Conservation (phyloP, 495 filamentous ascomycete genomes). For the Sporormia fimetaria region DNA sequence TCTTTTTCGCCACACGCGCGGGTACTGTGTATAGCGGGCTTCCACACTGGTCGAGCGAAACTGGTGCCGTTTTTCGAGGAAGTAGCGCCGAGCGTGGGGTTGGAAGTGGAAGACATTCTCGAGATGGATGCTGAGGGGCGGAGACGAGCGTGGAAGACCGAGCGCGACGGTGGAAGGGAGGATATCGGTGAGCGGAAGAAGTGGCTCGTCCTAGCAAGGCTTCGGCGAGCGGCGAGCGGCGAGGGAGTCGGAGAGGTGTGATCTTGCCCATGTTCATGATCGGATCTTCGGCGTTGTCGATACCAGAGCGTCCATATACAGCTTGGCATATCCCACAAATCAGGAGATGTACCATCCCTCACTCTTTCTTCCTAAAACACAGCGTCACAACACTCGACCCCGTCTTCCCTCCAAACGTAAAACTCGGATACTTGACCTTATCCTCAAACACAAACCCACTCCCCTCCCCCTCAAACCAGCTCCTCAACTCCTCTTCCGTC, state of each 20-base stretch:
- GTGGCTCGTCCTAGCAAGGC: constrained; percentile 65
- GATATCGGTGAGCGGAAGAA: constrained; percentile 54
- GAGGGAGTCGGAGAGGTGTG: too few species aligned
- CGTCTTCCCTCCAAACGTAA: constrained; percentile 75
- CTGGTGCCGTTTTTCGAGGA: constrained; percentile 61
- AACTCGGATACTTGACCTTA: constrained; percentile 66
- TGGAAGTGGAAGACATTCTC: constrained; percentile 59
- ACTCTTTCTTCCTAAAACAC: constrained; percentile 49
- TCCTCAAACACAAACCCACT: constrained; percentile 45
- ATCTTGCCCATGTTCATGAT: not conserved
- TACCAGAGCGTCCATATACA: not conserved
- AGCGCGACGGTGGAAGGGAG: constrained; percentile 48
- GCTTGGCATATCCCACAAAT: too few species aligned
- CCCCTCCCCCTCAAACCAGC: constrained; percentile 51
- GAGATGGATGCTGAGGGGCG: constrained; percentile 61
- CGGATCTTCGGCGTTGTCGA: not conserved
- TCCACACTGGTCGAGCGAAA: constrained; percentile 71
- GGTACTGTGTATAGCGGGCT: constrained; percentile 61
- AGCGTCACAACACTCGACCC: constrained; percentile 77
- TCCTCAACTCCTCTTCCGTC: constrained; percentile 76
- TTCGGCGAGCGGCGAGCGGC: constrained; percentile 2
- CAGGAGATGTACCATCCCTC: not conserved
- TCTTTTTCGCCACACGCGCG: constrained; percentile 37
- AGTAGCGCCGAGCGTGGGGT: constrained; percentile 40
- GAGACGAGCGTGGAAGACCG: constrained; percentile 51